A percentile compares a stretch with the other conserved stretches of the same genome.
Conservation (phyloP, 2,329 filamentous ascomycete genomes). For the Elsinoe perseae region DNA sequence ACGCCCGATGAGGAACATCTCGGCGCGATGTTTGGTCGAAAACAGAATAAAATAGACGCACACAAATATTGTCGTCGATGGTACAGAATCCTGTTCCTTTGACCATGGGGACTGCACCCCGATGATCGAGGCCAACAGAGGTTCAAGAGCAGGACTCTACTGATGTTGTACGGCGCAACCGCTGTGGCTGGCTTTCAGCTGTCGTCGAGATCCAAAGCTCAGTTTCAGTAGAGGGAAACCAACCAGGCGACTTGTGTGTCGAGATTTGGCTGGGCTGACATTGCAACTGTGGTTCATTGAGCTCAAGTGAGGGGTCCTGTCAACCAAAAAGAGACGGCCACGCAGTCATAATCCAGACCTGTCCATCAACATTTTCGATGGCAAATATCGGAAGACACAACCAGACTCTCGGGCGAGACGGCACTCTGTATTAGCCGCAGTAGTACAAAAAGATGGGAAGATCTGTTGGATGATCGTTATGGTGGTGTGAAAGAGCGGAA, state of each 20-base stretch:
- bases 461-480: neutral
- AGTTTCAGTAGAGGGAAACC: neutral
- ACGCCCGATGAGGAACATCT: no score
- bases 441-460: neutral
- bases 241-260: neutral
- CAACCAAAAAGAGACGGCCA: neutral
- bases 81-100: no score
- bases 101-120: no score
- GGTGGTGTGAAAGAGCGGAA: neutral
- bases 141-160: neutral
- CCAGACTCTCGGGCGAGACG: neutral
- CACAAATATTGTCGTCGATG: no score
- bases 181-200: no score
- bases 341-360: neutral
- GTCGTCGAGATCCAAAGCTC: neutral
- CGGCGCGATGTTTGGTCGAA: no score
- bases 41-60: no score
- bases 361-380: neutral
- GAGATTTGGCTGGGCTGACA: neutral
- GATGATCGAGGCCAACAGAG: neutral
- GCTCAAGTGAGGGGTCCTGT: neutral
- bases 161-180: no score
- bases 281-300: neutral
- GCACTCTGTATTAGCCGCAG: neutral
- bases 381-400: neutral